Conservation (phyloP, 2,329 filamentous ascomycete species). For the Colletotrichum higginsianum region DNA sequence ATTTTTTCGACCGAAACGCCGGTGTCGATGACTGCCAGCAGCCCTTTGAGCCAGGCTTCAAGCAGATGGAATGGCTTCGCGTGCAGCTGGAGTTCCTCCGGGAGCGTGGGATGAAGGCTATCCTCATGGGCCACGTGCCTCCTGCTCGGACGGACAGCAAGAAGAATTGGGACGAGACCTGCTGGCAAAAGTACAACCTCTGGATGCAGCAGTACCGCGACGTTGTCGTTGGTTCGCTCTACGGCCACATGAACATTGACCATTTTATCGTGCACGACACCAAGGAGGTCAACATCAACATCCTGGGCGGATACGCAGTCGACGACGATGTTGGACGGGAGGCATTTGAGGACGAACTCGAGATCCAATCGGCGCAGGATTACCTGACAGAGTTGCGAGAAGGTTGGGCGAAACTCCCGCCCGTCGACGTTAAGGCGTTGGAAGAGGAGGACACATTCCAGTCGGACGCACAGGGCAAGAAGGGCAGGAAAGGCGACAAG, state of each 20-base stretch:
- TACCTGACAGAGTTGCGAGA: slow-evolving; percentile 86
- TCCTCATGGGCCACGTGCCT: slow-evolving; percentile 93
- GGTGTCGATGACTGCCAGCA: slow-evolving; percentile 91
- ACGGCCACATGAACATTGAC: slow-evolving; percentile 98
- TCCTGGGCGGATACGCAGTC: slow-evolving; percentile 51
- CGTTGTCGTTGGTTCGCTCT: slow-evolving; percentile 83
- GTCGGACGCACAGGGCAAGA: slow-evolving; percentile 50
- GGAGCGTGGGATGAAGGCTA: slow-evolving; percentile 90
- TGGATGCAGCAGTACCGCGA: slow-evolving; percentile 94
- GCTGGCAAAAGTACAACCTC: slow-evolving; percentile 97
- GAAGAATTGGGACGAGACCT: slow-evolving; percentile 93
- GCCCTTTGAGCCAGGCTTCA: slow-evolving; percentile 87
- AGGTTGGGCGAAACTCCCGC: slow-evolving; percentile 83
- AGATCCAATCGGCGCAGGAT: slow-evolving; percentile 76
- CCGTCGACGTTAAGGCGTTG: slow-evolving; percentile 53
- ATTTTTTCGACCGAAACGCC: slow-evolving; percentile 94
- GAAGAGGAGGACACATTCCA: slow-evolving; percentile 43
- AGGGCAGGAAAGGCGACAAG: slow-evolving; percentile 56
- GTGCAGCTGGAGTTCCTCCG: slow-evolving; percentile 89
- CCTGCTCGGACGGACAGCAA: slow-evolving; percentile 90
- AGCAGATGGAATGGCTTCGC: slow-evolving; percentile 96
- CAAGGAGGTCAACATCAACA: slow-evolving; percentile 77
- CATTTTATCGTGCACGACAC: slow-evolving; percentile 96
- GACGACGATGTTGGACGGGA: slow-evolving; percentile 50
- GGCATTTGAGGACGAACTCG: slow-evolving; percentile 68